A percentile compares a stretch with the other conserved stretches of the same genome.
Conservation (phyloP, 2,329 filamentous ascomycete species). For the Alternaria dauci region DNA sequence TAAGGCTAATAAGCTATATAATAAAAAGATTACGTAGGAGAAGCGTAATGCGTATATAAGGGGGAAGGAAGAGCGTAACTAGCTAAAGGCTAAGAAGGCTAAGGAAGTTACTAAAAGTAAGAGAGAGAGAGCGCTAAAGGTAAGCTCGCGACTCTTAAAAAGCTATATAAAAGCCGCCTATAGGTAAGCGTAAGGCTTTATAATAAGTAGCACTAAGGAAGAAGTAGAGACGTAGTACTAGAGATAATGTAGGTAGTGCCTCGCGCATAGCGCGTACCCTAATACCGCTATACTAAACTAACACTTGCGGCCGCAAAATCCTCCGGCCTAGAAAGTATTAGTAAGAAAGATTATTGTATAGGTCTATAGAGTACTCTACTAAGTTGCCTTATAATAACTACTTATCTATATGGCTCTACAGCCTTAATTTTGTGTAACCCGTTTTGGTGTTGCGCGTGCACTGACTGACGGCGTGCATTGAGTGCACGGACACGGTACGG, state of each 20-base stretch:
- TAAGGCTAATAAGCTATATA: background rate
- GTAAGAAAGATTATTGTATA: no score
- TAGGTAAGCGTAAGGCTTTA: background rate
- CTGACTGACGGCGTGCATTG: no score
- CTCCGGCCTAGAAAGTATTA: background rate
- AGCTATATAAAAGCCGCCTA: background rate
- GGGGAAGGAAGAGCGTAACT: background rate
- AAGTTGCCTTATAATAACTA: no score
- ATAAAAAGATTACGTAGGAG: background rate
- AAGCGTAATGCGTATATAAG: background rate
- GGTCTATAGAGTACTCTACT: no score
- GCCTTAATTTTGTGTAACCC: no score
- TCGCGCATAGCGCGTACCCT: background rate
- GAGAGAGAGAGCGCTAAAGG: background rate
- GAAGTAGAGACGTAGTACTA: background rate
- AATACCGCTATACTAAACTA: background rate
- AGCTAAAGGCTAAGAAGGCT: background rate
- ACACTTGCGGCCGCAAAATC: background rate
- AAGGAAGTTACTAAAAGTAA: background rate
- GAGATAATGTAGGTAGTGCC: background rate
- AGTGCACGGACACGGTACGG: no score
- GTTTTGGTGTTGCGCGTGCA: background rate
- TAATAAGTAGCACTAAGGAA: background rate
- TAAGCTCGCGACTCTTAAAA: background rate
- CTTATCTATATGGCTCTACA: no score